These are phyloP conservation scores for Flammula alnicola DNA, from an alignment of 1,284 basidiomycete genomes.

Conservation along the genomic window DNA sequence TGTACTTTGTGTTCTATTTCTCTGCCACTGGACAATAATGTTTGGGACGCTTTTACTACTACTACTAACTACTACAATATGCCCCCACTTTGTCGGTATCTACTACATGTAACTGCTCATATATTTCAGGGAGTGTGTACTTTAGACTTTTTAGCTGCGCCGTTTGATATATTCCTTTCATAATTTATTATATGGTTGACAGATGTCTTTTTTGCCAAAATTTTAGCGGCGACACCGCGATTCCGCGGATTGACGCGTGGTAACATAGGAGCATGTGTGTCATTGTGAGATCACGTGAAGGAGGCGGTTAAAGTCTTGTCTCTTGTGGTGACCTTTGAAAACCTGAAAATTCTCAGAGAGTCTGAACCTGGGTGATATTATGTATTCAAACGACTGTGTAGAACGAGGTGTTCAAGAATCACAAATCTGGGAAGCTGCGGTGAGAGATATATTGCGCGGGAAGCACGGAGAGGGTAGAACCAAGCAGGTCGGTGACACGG, in stretches of 20 bases:
- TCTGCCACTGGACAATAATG: neutral
- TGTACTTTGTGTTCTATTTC: conserved; percentile 2
- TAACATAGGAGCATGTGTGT: neutral
- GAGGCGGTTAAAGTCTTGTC: conserved; percentile 15
- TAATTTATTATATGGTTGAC: too few species aligned
- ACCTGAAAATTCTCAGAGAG: conserved; percentile 23
- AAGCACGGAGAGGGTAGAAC: conserved; percentile 8
- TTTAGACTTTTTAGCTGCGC: neutral
- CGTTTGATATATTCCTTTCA: too few species aligned
- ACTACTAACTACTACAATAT: neutral
- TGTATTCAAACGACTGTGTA: neutral
- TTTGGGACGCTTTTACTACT: too few species aligned
- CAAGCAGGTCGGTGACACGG: conserved; percentile 4
- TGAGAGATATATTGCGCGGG: neutral
- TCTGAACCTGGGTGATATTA: conserved; percentile 14
- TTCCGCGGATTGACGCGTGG: conserved; percentile 6
- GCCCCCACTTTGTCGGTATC: too few species aligned
- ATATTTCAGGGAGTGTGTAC: neutral
- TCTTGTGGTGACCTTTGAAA: conserved; percentile 19
- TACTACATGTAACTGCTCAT: too few species aligned
- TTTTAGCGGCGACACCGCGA: neutral
- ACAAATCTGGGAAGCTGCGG: conserved; percentile 1
- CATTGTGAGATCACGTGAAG: conserved; percentile 14
- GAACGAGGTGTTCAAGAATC: neutral
- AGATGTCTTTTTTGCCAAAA: too few species aligned